Evolutionary conservation across 1,284 basidiomycete species (phyloP).

Genomic region (Puccinia novopanici): DNA sequence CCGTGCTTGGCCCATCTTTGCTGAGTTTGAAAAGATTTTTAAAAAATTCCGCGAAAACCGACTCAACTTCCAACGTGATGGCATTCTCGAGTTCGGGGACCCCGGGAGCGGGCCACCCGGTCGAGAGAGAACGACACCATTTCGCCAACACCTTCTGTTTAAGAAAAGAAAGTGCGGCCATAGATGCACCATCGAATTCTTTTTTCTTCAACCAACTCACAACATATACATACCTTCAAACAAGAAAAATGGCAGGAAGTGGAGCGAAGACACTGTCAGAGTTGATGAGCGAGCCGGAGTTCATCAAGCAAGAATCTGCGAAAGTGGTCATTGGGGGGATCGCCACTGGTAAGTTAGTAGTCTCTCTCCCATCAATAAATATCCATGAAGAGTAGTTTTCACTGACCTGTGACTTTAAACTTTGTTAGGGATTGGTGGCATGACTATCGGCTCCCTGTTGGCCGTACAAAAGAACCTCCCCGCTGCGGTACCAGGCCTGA

Average conservation of each 20-base stretch:
- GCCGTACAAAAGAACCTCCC: constrained; percentile 21
- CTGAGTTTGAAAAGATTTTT: too few species aligned
- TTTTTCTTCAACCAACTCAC: too few species aligned
- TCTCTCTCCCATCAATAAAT: neutral
- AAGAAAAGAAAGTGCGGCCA: too few species aligned
- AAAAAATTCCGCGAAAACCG: too few species aligned
- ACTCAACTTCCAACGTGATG: too few species aligned
- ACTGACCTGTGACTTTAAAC: neutral
- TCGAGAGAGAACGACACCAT: too few species aligned
- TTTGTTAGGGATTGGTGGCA: constrained; percentile 12
- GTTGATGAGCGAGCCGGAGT: neutral
- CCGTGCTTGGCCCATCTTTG: constrained; percentile 4
- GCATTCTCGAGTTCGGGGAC: too few species aligned
- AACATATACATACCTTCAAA: too few species aligned
- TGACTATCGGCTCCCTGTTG: constrained; percentile 32
- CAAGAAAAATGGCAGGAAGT: neutral
- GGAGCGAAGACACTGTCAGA: neutral
- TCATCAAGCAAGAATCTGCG: constrained; percentile 1
- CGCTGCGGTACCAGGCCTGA: neutral
- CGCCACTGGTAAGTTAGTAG: constrained; percentile 5
- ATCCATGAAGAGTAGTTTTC: neutral
- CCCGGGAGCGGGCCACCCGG: too few species aligned
- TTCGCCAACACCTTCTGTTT: too few species aligned
- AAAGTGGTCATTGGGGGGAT: constrained; percentile 34
- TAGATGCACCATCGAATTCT: too few species aligned